These are phyloP conservation scores for Cladobotryum protrusum DNA, from an alignment of 2,329 filamentous ascomycete species.

Conservation along the genomic window DNA sequence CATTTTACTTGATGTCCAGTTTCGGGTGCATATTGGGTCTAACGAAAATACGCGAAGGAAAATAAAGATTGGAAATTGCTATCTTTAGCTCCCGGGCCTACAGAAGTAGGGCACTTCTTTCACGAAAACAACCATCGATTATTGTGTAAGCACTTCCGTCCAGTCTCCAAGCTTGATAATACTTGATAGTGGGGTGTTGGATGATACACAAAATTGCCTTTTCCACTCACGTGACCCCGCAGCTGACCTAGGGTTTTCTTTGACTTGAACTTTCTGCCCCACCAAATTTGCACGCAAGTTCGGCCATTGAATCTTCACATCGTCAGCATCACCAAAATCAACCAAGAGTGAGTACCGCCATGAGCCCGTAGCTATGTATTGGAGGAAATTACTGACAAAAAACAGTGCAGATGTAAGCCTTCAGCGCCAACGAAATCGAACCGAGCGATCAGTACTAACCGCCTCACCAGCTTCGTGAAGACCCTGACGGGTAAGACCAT, in stretches of 20 bases:
- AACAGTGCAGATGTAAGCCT: conserved; percentile 83
- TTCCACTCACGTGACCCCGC: conserved; percentile 24
- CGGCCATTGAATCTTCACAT: conserved; percentile 34
- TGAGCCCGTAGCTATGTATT: not conserved
- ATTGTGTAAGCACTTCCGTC: too few species aligned
- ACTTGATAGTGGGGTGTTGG: too few species aligned
- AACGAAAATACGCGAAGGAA: too few species aligned
- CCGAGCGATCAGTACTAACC: conserved; percentile 24
- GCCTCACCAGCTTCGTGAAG: conserved; percentile 83
- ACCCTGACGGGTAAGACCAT: conserved; percentile 99
- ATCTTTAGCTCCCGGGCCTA: too few species aligned
- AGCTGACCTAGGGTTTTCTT: conserved; percentile 33
- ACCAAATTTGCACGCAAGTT: conserved; percentile 39
- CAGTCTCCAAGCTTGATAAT: too few species aligned
- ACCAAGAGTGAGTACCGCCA: conserved; percentile 51
- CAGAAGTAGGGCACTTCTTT: too few species aligned
- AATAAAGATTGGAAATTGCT: too few species aligned
- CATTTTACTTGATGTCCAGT: too few species aligned
- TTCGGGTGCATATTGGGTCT: too few species aligned
- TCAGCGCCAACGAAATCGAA: conserved; percentile 20
- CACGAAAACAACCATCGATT: too few species aligned
- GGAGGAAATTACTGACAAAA: conserved; percentile 39
- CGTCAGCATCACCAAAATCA: conserved; percentile 45
- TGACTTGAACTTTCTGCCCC: conserved; percentile 30
- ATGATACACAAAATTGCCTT: too few species aligned